Base-by-base conservation (phyloP, 495 filamentous ascomycete species). In the Pyronema domesticum region DNA sequence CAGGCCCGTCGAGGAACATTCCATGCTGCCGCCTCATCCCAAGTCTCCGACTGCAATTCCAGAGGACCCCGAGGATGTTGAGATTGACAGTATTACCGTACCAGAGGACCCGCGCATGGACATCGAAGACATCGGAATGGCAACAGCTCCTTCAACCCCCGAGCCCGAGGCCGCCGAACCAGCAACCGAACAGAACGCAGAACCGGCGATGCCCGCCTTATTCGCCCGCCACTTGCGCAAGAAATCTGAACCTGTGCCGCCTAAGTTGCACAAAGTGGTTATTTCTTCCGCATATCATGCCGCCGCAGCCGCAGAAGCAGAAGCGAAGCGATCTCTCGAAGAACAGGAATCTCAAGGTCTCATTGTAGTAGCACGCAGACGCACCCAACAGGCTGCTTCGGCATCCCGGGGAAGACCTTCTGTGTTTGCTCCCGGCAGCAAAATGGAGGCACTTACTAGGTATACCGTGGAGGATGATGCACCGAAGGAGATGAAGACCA, bases 331-430 rank as follows among this genome's bases (percentile, higher is more conserved):
- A 34, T 36, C 64, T 8, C 60, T 57, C 37, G 62, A 64, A 15
- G 62, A 64, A 54, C 62, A 64, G 34, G 61, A 64, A 46, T 57
- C 60, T 8, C 62, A 64, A 45, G 62, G 62, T 30, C 56, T 63
- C 51, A 64, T 64, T 35, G 60, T 64, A 7, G 60, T 64, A 23
- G 62, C 62, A 10, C 62, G 62, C 13, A 57, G 62, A 17, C 57
- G 62, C 11, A 61, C 65, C 33, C 60, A 62, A 46, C 60, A 64
- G 51, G 62, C 60, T 14, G 54, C 59, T 18, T 59, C 54, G n/a
- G 62, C 62, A 11, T 57, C 60, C 37, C 54, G 62, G 33, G 60
- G 60, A 40, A 58, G 62, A 19, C 50, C 53, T 44, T 58, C 62
- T 7, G 50, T 56, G 46, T 64, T 60, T 48, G 61, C 57, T 43